Conservation (phyloP, 371 early-diverging fungal species). For the Saksenaea vasiformis region DNA sequence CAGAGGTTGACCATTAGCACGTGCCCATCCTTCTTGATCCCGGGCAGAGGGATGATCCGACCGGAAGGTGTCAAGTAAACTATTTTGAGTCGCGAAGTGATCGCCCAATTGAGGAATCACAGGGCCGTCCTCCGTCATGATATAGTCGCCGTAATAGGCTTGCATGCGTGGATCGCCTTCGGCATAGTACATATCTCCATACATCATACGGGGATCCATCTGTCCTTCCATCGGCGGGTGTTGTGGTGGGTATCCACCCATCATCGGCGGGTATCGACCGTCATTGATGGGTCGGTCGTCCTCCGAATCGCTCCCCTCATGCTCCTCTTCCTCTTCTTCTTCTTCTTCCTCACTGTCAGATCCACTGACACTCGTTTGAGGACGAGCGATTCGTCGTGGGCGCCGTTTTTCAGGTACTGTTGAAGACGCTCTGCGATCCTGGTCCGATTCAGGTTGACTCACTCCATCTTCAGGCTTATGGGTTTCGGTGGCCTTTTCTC, state of each 20-base stretch:
- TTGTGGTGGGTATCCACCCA: conserved; percentile 9
- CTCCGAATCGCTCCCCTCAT: background rate
- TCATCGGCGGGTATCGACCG: background rate
- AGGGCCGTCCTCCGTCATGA: conserved; percentile 27
- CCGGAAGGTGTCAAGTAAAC: conserved; percentile 28
- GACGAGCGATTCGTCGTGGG: background rate
- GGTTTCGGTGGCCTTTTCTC: background rate
- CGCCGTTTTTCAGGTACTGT: background rate
- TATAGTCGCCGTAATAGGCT: conserved; percentile 18
- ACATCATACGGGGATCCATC: conserved; percentile 23
- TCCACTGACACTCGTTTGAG: conserved; percentile 1
- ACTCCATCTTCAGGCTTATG: background rate
- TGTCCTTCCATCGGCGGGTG: conserved; percentile 12
- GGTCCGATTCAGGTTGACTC: background rate
- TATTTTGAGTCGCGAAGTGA: conserved; percentile 30
- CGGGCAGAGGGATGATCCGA: conserved; percentile 39
- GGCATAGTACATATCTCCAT: background rate
- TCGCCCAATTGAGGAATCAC: conserved; percentile 31
- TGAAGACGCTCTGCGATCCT: background rate
- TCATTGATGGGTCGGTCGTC: conserved; percentile 1
- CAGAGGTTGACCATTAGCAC: conserved; percentile 36
- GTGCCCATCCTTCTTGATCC: conserved; percentile 47
- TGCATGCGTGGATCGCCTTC: conserved; percentile 12
- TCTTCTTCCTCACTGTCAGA: conserved; percentile 1
- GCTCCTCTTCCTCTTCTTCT: background rate